Evolutionary conservation across 2,329 filamentous ascomycete species (phyloP).

Genomic region (Kalmusia sp.): DNA sequence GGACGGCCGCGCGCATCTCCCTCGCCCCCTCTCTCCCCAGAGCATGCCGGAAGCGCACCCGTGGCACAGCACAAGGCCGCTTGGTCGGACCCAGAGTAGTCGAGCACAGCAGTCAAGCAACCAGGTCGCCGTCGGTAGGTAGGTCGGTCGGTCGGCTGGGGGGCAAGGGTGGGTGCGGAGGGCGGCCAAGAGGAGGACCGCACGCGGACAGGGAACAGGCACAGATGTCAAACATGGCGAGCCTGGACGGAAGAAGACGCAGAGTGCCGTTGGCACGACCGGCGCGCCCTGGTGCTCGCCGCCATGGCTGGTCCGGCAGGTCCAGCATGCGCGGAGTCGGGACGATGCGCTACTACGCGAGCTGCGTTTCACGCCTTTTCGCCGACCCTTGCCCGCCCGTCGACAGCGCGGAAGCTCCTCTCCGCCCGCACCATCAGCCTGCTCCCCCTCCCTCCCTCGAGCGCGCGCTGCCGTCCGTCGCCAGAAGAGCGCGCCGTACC

Average conservation of each 20-base stretch:
- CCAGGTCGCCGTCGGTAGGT: too few species aligned
- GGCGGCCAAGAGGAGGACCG: neutral
- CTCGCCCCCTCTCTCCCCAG: too few species aligned
- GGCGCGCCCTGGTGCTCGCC: too few species aligned
- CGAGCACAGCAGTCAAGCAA: too few species aligned
- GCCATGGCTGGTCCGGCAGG: constrained; percentile 9
- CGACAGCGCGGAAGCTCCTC: constrained; percentile 1
- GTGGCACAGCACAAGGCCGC: too few species aligned
- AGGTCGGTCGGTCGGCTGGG: too few species aligned
- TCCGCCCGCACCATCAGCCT: constrained; percentile 2
- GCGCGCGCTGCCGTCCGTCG: neutral
- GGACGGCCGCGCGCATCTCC: constrained; percentile 33
- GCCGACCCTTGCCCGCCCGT: constrained; percentile 5
- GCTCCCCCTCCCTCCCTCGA: neutral
- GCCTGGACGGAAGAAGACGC: constrained; percentile 26
- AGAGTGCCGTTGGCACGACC: constrained; percentile 4
- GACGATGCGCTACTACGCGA: constrained; percentile 30
- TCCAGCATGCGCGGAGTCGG: constrained; percentile 39
- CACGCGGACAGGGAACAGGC: neutral
- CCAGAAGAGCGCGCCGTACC: too few species aligned
- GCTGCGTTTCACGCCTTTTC: constrained; percentile 38
- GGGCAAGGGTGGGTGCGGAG: too few species aligned
- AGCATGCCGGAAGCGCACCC: too few species aligned
- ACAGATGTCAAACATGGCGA: constrained; percentile 25
- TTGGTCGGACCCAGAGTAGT: too few species aligned